A percentile compares a stretch with the other conserved stretches of the same genome.
Evolutionary conservation across 371 early-diverging fungal species (phyloP).

Genomic region (Dichotomocladium elegans): DNA sequence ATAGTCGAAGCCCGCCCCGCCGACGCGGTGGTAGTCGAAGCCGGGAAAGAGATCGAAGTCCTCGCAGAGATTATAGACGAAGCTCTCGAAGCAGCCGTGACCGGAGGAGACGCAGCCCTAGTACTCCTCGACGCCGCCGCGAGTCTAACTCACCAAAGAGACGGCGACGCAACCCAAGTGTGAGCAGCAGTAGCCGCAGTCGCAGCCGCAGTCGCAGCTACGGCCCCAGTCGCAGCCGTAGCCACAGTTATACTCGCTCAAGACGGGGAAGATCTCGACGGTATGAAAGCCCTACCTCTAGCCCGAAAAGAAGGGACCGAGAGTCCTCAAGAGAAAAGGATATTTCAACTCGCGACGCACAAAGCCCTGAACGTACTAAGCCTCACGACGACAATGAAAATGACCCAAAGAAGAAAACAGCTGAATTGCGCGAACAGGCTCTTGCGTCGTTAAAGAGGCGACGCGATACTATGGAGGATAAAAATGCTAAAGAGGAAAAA

Average conservation of each 20-base stretch:
- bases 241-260: slow-evolving; percentile 3
- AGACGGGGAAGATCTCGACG: neutral
- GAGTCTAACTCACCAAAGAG: neutral
- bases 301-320: no score
- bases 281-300: neutral
- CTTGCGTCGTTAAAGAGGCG: slow-evolving; percentile 15
- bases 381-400: neutral
- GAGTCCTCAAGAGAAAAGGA: neutral
- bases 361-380: neutral
- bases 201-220: no score
- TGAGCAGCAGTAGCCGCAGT: no score
- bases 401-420: slow-evolving; percentile 8
- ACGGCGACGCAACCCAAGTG: neutral
- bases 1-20: neutral
- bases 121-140: slow-evolving; percentile 14
- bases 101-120: slow-evolving; percentile 20
- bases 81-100: neutral
- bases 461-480: slow-evolving; percentile 3
- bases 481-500: neutral
- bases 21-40: slow-evolving; percentile 6
- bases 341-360: neutral
- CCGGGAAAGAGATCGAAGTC: neutral
- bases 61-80: neutral
- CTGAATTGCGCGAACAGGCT: slow-evolving; percentile 12
- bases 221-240: slow-evolving; percentile 3